Percentiles rank a stretch among this genome's conserved stretches.
Evolutionary conservation across 306 rosid species (phyloP).

Genomic region (Sicyos edulis): DNA sequence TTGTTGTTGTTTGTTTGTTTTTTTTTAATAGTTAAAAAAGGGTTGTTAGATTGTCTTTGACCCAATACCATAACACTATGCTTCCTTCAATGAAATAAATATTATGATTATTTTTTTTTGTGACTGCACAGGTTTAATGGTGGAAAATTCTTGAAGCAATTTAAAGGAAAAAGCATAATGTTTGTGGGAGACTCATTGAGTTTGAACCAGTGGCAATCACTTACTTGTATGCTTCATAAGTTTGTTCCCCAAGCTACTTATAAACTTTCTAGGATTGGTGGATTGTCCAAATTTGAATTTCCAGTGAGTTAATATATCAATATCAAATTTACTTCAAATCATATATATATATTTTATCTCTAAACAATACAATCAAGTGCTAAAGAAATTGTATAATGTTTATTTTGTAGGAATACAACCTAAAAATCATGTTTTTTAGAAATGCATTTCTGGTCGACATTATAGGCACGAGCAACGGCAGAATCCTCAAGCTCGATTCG

Average conservation of each 20-base stretch:
- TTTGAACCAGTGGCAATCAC: constrained; percentile 46
- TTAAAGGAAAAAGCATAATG: constrained; percentile 32
- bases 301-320: constrained; percentile 17
- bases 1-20: too few relatives aligned
- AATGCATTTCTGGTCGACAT: constrained; percentile 42
- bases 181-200: constrained; percentile 46
- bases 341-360: not conserved
- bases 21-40: too few relatives aligned
- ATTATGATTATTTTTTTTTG: not conserved
- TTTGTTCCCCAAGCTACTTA: constrained; percentile 24
- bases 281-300: constrained; percentile 32
- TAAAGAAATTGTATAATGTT: not conserved
- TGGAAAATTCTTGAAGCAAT: constrained; percentile 21
- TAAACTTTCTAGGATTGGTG: constrained; percentile 25
- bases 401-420: constrained; percentile 23
- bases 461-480: constrained; percentile 18
- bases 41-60: not conserved
- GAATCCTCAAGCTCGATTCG: constrained; percentile 36
- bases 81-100: not conserved
- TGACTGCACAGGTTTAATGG: constrained; percentile 33
- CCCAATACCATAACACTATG: not conserved
- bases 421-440: constrained; percentile 30
- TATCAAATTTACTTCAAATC: not conserved
- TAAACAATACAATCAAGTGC: not conserved
- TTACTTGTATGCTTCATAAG: constrained; percentile 38